Percentiles rank a stretch among this genome's conserved stretches.
Conservation (phyloP, 2,329 filamentous ascomycete species). For the Aspergillus sp. region DNA sequence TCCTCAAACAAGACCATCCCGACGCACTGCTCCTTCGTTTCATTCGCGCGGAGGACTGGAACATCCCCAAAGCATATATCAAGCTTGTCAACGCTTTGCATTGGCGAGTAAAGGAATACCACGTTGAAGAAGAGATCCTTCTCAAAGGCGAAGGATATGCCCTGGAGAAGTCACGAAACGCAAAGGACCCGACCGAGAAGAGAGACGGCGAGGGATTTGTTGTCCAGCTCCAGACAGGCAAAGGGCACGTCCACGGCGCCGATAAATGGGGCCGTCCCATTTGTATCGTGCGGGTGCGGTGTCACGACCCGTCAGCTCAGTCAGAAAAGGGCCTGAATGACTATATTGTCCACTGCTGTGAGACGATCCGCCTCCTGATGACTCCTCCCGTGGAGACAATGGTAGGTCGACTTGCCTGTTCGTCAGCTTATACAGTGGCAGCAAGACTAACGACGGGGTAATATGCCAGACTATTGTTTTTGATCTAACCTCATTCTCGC, state of each 20-base stretch:
- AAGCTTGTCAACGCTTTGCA: conserved; percentile 89
- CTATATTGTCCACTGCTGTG: conserved; percentile 86
- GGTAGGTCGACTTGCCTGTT: conserved; percentile 51
- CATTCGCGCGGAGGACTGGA: conserved; percentile 79
- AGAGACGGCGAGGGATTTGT: conserved; percentile 67
- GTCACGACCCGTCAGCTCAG: conserved; percentile 80
- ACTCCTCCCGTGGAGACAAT: conserved; percentile 75
- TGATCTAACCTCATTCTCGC: not conserved
- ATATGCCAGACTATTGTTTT: not conserved
- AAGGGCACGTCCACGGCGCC: conserved; percentile 77
- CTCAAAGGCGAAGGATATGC: conserved; percentile 60
- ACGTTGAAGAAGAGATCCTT: conserved; percentile 81
- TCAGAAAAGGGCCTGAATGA: conserved; percentile 70
- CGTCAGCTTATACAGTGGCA: fast-evolving
- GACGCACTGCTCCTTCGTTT: conserved; percentile 75
- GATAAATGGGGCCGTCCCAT: conserved; percentile 78
- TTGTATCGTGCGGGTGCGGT: conserved; percentile 67
- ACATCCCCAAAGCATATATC: conserved; percentile 76
- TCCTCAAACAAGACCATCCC: conserved; percentile 88
- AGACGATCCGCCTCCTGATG: conserved; percentile 77
- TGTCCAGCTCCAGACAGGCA: conserved; percentile 73
- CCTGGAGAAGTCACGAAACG: conserved; percentile 46
- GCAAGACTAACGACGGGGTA: conserved; percentile 2
- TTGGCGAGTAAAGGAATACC: conserved; percentile 72
- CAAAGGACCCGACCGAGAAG: conserved; percentile 47